Conservation (phyloP, 2,329 filamentous ascomycete species). For the Claviceps purpurea region DNA sequence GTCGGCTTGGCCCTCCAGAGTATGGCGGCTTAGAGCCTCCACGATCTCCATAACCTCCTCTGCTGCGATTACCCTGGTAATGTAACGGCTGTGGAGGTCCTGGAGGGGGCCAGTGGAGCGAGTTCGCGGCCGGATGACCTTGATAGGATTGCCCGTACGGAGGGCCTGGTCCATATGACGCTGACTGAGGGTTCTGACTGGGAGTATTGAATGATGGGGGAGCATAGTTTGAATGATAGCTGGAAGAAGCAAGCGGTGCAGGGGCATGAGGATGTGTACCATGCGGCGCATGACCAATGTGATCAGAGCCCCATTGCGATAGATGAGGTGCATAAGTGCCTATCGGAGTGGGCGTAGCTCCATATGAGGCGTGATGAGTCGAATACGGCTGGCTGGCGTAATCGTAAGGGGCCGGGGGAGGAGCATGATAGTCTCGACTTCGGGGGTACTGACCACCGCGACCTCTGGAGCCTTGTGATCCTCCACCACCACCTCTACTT, state of each 20-base stretch:
- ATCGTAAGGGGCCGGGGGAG: conserved; percentile 26
- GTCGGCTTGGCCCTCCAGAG: conserved; percentile 19
- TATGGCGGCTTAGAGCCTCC: conserved; percentile 21
- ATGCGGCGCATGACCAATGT: conserved; percentile 21
- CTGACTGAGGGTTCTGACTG: conserved; percentile 29
- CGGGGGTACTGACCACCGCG: conserved; percentile 26
- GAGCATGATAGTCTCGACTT: conserved; percentile 28
- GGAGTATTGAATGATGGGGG: conserved; percentile 35
- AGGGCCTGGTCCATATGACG: conserved; percentile 28
- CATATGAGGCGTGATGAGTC: conserved; percentile 17
- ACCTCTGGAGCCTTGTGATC: conserved; percentile 22
- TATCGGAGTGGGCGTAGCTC: conserved; percentile 21
- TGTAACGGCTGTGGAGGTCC: conserved; percentile 18
- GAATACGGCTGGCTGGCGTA: conserved; percentile 28
- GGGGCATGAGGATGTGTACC: conserved; percentile 32
- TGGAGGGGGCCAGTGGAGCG: conserved; percentile 12
- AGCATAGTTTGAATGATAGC: conserved; percentile 47
- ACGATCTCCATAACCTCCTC: conserved; percentile 33
- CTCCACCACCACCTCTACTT: conserved; percentile 26
- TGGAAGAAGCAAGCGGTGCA: conserved; percentile 35
- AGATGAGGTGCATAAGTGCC: conserved; percentile 24
- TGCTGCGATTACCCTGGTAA: conserved; percentile 29
- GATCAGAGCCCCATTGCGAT: conserved; percentile 29
- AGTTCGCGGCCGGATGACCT: conserved; percentile 15
- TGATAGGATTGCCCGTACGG: conserved; percentile 24